These are phyloP conservation scores for Nicotiana obtusifolia DNA, from an alignment of 257 asterid species.

Conservation along the genomic window DNA sequence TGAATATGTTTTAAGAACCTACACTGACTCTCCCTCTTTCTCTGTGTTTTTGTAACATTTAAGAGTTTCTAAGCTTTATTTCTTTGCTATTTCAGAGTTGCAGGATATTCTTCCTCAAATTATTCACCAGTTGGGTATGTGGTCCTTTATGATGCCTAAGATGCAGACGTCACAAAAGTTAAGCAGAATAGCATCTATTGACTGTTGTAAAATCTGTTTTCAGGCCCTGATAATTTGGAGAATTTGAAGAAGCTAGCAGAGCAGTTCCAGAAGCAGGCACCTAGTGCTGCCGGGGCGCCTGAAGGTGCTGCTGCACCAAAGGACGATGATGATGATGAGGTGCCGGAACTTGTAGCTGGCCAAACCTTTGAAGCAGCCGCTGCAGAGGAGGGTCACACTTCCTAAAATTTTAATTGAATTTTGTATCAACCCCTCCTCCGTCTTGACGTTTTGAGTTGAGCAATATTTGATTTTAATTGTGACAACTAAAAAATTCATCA, in stretches of 20 bases:
- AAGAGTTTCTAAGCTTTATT: not conserved
- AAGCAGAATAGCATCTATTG: not conserved
- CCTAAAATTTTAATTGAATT: conserved; percentile 23
- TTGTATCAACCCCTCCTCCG: conserved; percentile 27
- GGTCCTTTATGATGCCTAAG: not conserved
- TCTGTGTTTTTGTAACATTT: not conserved
- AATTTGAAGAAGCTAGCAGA: conserved; percentile 68
- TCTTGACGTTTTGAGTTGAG: conserved; percentile 15
- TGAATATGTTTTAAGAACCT: not conserved
- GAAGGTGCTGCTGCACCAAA: conserved; percentile 20
- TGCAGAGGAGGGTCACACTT: conserved; percentile 46
- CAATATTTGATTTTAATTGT: conserved; percentile 2
- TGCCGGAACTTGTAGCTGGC: conserved; percentile 59
- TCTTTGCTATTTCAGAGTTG: conserved; percentile 11
- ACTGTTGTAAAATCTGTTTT: not conserved
- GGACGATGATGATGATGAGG: conserved; percentile 61
- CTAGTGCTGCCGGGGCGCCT: conserved; percentile 29
- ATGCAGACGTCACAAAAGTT: not conserved
- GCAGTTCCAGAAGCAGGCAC: conserved; percentile 66
- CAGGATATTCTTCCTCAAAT: conserved; percentile 23
- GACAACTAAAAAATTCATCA: not conserved
- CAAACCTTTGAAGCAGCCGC: conserved; percentile 73
- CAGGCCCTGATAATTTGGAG: conserved; percentile 72
- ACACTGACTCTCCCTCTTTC: not conserved
- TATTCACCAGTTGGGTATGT: conserved; percentile 23